Evolutionary conservation across 1,284 basidiomycete species (phyloP), one percentile per base, ranked within the genome.

Genomic region (Ceratobasidium sp.): DNA sequence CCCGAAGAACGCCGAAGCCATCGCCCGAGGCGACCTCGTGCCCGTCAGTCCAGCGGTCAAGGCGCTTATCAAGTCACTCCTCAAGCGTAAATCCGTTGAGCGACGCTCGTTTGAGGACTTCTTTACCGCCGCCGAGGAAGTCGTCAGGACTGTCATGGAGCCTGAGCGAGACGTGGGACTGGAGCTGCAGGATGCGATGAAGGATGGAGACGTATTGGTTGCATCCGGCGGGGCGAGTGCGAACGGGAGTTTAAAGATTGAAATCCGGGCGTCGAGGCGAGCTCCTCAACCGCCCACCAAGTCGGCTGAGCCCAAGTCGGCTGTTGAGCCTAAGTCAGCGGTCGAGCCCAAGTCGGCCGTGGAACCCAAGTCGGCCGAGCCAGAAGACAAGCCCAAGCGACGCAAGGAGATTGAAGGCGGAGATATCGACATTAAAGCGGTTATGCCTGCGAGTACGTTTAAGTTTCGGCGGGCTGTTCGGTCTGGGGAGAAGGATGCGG

Each of bases 51-150:
- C 80, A 1, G 96, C 98, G 75, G 85, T 99, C 78, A 98, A 99
- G 81, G 84, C 85, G 34, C 87, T 99, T 57, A 94, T 99, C 49
- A 86, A 94, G 2, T 79, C 82, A 22, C 81, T 99, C 50, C 82
- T 99, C 50, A 95, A 91, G 78, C 88, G 93, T 38, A 86, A 90
- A 47, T 94, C 96, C 0, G 85, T 85, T 0, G 91, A 98, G 76
- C 85, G 97, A 2, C 90, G 94, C 62, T 89, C 85, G 71, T 99
- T 96, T 75, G 93, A 96, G 12, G 92, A 95, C 55, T 98, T 98
- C 79, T 99, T 99, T 38, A 40, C 31, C 29, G 38, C 35, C 77
- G 82, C 64, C 83, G 47, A 90, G 88, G 72, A 84, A 83, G n/a
- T 92, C 92, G 6, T 83, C 94, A 76, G 88, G 86, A n/a, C 91